These are phyloP conservation scores for Urtica urens DNA, from an alignment of 306 rosid genomes.

Conservation along the genomic window DNA sequence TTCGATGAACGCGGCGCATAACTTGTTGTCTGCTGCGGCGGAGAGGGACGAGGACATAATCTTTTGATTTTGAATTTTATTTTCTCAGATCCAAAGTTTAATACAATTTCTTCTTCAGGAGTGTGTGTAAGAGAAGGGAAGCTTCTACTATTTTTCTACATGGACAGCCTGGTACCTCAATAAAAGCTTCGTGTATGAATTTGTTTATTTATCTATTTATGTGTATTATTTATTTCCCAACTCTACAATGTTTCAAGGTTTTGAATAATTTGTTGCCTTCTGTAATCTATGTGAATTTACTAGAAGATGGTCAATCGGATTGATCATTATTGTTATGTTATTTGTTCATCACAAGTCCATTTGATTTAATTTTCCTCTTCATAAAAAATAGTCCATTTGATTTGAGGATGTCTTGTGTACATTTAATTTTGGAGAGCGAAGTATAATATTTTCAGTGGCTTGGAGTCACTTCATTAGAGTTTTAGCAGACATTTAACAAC, in stretches of 20 bases:
- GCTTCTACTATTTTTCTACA: slow-evolving; percentile 1
- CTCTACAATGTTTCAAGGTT: slow-evolving; percentile 2
- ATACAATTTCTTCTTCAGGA: slow-evolving; percentile 12
- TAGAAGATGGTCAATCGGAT: background rate
- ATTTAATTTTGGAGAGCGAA: too few species aligned
- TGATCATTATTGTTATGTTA: background rate
- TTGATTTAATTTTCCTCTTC: too few species aligned
- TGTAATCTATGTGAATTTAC: background rate
- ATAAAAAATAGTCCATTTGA: too few species aligned
- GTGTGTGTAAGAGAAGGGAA: slow-evolving; percentile 3
- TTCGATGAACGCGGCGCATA: slow-evolving; percentile 43
- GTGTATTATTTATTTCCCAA: slow-evolving; percentile 13
- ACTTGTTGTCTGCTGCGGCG: slow-evolving; percentile 42
- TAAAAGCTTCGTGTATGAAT: slow-evolving; percentile 19
- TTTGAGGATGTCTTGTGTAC: too few species aligned
- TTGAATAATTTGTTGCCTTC: slow-evolving; percentile 8
- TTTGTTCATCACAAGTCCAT: too few species aligned
- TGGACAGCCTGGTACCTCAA: slow-evolving; percentile 3
- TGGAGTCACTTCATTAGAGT: too few species aligned
- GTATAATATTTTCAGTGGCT: too few species aligned
- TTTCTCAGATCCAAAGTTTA: slow-evolving; percentile 17
- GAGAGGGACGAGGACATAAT: slow-evolving; percentile 72
- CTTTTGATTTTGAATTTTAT: slow-evolving; percentile 46
- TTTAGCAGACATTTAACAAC: too few species aligned
- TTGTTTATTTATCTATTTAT: too few species aligned